These are phyloP conservation scores for Epichloe typhina DNA, from an alignment of 2,329 filamentous ascomycete species.

Conservation along the genomic window DNA sequence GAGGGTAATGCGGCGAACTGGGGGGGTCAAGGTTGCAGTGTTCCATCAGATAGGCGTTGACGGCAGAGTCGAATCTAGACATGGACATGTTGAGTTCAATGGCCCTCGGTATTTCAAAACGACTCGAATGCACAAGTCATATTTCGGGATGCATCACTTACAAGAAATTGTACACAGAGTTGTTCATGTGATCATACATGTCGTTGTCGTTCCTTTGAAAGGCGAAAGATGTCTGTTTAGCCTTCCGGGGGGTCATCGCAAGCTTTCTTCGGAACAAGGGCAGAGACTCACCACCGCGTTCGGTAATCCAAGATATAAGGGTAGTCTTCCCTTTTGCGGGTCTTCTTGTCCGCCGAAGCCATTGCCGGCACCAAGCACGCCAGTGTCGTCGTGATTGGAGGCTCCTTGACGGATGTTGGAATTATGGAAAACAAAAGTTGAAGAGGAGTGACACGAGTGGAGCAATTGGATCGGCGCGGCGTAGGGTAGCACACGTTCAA, in stretches of 20 bases:
- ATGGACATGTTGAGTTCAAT: not conserved
- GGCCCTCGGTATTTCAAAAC: no score
- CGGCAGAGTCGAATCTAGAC: conserved; percentile 66
- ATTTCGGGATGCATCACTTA: conserved; percentile 19
- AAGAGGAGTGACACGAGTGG: no score
- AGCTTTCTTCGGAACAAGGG: not conserved
- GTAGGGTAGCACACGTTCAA: no score
- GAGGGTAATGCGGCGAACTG: conserved; percentile 58
- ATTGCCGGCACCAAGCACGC: not conserved
- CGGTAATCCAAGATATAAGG: conserved; percentile 67
- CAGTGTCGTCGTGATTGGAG: no score
- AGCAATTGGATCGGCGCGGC: no score
- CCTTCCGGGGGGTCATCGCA: not conserved
- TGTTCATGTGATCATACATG: conserved; percentile 92
- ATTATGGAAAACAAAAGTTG: no score
- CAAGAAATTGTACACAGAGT: conserved; percentile 74
- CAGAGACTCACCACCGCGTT: conserved; percentile 58
- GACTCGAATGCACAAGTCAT: no score
- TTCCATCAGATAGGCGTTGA: conserved; percentile 78
- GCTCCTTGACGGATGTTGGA: no score
- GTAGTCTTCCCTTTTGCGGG: conserved; percentile 58
- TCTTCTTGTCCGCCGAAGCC: conserved; percentile 28
- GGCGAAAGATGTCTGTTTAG: conserved; percentile 2
- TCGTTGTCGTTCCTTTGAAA: conserved; percentile 70
- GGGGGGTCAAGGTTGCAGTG: conserved; percentile 61